Evolutionary conservation across 2,329 filamentous ascomycete genomes (phyloP).

Genomic region (Fusarium azukiicola): DNA sequence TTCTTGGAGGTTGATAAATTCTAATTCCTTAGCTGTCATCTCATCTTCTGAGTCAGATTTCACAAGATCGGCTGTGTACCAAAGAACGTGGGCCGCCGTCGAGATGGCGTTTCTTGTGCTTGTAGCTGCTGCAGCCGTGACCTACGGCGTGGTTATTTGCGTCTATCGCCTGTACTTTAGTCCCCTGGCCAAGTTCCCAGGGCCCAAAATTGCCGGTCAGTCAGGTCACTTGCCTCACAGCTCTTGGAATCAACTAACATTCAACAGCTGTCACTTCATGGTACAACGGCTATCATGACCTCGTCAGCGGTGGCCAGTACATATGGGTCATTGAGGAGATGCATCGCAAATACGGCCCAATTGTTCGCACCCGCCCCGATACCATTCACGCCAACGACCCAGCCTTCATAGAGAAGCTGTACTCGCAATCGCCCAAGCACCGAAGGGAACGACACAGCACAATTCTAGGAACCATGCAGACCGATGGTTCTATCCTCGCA

Average conservation of each 20-base stretch:
- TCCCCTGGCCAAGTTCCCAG: constrained; percentile 49
- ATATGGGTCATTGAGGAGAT: constrained; percentile 51
- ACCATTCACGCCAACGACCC: constrained; percentile 55
- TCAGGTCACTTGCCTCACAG: too few relatives aligned
- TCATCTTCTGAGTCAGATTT: not conserved
- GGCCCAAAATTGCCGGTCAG: constrained; percentile 49
- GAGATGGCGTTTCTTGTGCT: constrained; percentile 9
- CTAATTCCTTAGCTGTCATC: not conserved
- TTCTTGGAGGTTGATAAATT: not conserved
- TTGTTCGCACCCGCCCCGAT: constrained; percentile 55
- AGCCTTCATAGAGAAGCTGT: constrained; percentile 49
- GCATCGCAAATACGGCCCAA: constrained; percentile 63
- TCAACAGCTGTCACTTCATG: constrained; percentile 32
- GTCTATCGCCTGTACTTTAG: constrained; percentile 50
- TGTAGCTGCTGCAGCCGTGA: not conserved
- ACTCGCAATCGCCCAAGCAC: constrained; percentile 34
- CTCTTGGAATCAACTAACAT: not conserved
- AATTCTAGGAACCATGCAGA: constrained; percentile 24
- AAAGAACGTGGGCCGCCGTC: accelerated
- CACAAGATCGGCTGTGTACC: not conserved
- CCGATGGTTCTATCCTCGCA: constrained; percentile 35
- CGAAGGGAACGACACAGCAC: constrained; percentile 38
- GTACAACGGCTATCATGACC: constrained; percentile 42
- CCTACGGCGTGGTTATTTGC: constrained; percentile 20
- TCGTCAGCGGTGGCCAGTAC: constrained; percentile 42